Percentiles rank a stretch among this genome's conserved stretches.
These are phyloP conservation scores for Podaxis sp. DNA, from an alignment of 768 basidiomycete species.

Conservation along the genomic window DNA sequence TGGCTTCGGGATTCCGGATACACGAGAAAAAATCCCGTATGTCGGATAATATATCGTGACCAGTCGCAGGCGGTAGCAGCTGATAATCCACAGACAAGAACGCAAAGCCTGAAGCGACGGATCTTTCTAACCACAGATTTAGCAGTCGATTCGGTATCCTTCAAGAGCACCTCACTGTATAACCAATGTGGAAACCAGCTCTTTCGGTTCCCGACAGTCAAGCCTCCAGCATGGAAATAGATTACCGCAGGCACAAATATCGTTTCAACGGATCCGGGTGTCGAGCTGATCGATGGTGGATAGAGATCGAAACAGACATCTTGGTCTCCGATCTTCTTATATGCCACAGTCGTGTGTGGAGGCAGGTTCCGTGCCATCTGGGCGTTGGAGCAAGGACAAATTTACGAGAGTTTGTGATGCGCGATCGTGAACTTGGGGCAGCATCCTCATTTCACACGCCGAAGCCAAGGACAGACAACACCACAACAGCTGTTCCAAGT, in stretches of 20 bases:
- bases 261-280: not conserved
- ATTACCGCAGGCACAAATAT: conserved; percentile 30
- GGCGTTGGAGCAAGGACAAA: not conserved
- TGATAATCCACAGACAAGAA: conserved; percentile 65
- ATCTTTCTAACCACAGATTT: conserved; percentile 33
- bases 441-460: too few species aligned
- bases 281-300: conserved; percentile 11
- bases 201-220: conserved; percentile 52
- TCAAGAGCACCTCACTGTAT: conserved; percentile 32
- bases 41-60: conserved; percentile 55
- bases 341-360: conserved; percentile 15
- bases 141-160: not conserved
- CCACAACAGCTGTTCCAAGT: too few species aligned
- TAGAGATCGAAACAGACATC: conserved; percentile 19
- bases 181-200: conserved; percentile 72
- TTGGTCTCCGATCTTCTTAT: conserved; percentile 14
- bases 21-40: conserved; percentile 52
- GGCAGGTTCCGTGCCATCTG: not conserved
- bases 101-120: conserved; percentile 40
- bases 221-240: conserved; percentile 52
- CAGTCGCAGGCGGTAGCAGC: conserved; percentile 50
- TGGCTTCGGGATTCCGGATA: conserved; percentile 22
- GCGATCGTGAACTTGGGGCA: too few species aligned
- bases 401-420: too few species aligned
- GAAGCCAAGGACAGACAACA: too few species aligned